Evolutionary conservation across 257 asterid genomes (phyloP), one percentile per base, ranked within the genome.

Genomic region (Przewalskia tangutica): DNA sequence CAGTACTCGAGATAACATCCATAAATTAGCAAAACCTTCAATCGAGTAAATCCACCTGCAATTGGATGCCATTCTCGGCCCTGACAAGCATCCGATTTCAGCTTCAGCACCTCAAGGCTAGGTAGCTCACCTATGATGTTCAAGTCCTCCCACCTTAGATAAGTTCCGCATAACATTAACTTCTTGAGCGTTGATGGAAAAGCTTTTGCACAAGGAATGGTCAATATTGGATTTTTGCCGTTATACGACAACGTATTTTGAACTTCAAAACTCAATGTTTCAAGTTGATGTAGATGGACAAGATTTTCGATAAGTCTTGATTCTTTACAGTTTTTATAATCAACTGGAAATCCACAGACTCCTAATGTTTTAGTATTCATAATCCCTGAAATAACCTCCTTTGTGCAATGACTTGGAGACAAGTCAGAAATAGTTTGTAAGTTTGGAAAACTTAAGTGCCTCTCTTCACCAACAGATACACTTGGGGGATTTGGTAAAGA

Each of bases 161-260:
- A 1, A 77, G 81, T 53, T 32, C 4, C 0, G 14, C 1, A 0
- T 32, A 77, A 2, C 48, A 53, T 51, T 0, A 77, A 53, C 51
- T 53, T 77, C 46, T 73, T 70, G 20, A 87, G 84, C 27, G 50
- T 77, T 8, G 82, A 59, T 50, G 88, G 88, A 59, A 87, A 85
- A 17, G 84, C 76, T 8, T 79, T 32, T 85, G 60, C 18, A 82
- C 8, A 17, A n/a, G 55, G 81, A 79, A 70, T 71, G 2, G 1
- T 46, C 38, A 6, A 42, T 0, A 16, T 6, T 20, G 60, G 3
- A 4, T 4, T 27, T 27, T 27, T 27, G 32, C 32, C 1, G 32
- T 1, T 27, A 27, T 27, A 27, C 0, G 32, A 27, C 32, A 27
- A 27, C 32, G 32, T 27, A 27, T 27, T 27, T 27, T 27, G 32